These are phyloP conservation scores for Trematosphaeria pertusa DNA, from an alignment of 2,329 filamentous ascomycete genomes.

Conservation along the genomic window DNA sequence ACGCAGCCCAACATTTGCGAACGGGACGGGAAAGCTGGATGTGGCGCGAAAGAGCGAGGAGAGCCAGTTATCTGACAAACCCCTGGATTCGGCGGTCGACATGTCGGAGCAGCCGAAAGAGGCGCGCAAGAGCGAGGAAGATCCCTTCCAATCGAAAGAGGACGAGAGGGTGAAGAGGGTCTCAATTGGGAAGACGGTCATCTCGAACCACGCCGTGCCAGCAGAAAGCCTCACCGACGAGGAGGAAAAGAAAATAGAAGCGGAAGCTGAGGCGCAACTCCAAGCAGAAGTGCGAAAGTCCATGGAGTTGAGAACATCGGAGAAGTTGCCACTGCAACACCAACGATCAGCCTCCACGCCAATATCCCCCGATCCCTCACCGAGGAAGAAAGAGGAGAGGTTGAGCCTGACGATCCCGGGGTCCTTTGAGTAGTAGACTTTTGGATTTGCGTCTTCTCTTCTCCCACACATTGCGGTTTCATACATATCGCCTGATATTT, in stretches of 20 bases:
- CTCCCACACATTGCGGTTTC: neutral
- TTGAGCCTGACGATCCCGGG: conserved; percentile 46
- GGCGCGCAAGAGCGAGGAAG: conserved; percentile 36
- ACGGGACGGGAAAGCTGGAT: conserved; percentile 20
- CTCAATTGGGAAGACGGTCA: conserved; percentile 47
- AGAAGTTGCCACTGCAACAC: conserved; percentile 18
- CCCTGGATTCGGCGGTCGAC: conserved; percentile 29
- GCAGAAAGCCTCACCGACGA: conserved; percentile 25
- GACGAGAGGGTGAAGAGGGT: conserved; percentile 41
- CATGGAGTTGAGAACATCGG: conserved; percentile 21
- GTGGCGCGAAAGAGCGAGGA: conserved; percentile 38
- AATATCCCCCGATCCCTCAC: conserved; percentile 17
- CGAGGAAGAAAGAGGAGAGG: conserved; percentile 41
- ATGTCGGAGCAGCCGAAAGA: conserved; percentile 24
- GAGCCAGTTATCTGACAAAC: conserved; percentile 29
- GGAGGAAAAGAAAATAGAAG: conserved; percentile 44
- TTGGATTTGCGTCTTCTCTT: neutral
- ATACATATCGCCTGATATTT: neutral
- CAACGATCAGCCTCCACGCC: conserved; percentile 38
- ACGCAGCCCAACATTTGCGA: conserved; percentile 40
- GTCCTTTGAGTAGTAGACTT: conserved; percentile 27
- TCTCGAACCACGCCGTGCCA: conserved; percentile 24
- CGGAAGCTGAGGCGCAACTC: conserved; percentile 45
- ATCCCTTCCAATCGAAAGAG: conserved; percentile 39
- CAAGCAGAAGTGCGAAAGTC: conserved; percentile 38